Base-by-base conservation (phyloP, 768 basidiomycete species). In the Vararia minispora region DNA sequence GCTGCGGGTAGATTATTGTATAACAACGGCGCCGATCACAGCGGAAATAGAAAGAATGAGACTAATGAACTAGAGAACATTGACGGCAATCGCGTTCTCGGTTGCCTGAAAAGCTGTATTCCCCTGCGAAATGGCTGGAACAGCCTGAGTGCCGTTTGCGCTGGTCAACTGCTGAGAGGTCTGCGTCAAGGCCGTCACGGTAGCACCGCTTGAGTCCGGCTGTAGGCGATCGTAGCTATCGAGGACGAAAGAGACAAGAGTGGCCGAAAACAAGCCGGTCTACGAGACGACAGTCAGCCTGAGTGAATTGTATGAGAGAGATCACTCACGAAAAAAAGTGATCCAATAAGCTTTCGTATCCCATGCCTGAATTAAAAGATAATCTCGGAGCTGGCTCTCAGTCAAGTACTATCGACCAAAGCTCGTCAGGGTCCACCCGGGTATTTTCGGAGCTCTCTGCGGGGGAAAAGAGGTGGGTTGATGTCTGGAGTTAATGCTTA, bases 241-340 rank as follows among this genome's bases (percentile, higher is more conserved):
- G 32, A 50, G 33, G 29, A 50, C 37, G 21, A 50, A 49, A 22
- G 44, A 34, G 18, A 44, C 40, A 17, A 46, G 34, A 20, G 40
- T 49, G 12, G 44, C 35, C 7, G 49, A 49, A 29, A 50, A 50
- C 8, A 50, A 21, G 4, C 44, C 40, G n/a, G 38, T 26, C 47
- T 47, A 28, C 6, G 17, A 33, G 18, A n/a, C n/a, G n/a, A n/a
- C n/a, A n/a, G n/a, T n/a, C n/a, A n/a, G n/a, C n/a, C n/a, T n/a
- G n/a, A n/a, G n/a, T n/a, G n/a, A n/a, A n/a, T n/a, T n/a, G n/a
- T n/a, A n/a, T n/a, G n/a, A n/a, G n/a, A n/a, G n/a, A n/a, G n/a
- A n/a, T n/a, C n/a, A n/a, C n/a, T n/a, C n/a, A n/a, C n/a, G n/a
- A n/a, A n/a, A n/a, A n/a, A n/a, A n/a, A n/a, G n/a, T n/a, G n/a